A percentile compares a stretch with the other conserved stretches of the same genome.
phyloP scores from a whole-genome alignment of 2,329 filamentous ascomycete species.

The Stemphylium beticola region DNA sequence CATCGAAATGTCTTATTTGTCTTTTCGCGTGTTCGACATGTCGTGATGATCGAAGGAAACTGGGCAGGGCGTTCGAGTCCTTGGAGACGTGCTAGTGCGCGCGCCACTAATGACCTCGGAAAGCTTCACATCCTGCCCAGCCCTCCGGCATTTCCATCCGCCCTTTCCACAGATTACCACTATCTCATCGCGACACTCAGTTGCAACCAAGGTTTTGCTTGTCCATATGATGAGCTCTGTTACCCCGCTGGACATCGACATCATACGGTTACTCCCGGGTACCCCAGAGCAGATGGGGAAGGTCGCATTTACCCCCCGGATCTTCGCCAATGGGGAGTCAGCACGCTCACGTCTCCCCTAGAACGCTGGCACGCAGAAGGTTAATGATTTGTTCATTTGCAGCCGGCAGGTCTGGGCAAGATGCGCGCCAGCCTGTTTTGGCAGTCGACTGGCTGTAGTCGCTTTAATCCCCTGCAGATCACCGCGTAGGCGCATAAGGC shows the following conservation, averaged over 20 bases:
- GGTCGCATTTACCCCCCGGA: conserved; percentile 3
- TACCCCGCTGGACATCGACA: not conserved
- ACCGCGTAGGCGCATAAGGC: conserved; percentile 15
- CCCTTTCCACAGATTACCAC: too few relatives aligned
- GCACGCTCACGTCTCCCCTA: not conserved
- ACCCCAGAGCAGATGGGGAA: conserved; percentile 7
- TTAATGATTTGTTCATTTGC: not conserved
- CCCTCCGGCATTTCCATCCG: too few relatives aligned
- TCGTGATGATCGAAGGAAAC: too few relatives aligned
- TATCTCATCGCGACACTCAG: too few relatives aligned
- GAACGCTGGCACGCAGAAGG: not conserved
- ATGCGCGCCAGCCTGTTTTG: conserved; percentile 14
- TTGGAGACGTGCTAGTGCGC: too few relatives aligned
- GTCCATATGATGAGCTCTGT: too few relatives aligned
- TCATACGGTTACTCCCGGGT: not conserved
- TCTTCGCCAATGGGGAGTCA: conserved; percentile 3
- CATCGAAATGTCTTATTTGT: too few relatives aligned
- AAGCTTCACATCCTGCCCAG: too few relatives aligned
- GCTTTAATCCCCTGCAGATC: conserved; percentile 19
- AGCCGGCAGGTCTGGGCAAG: not conserved
- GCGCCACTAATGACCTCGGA: too few relatives aligned
- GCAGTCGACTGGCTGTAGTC: conserved; percentile 18
- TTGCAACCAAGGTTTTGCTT: too few relatives aligned
- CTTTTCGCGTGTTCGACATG: too few relatives aligned
- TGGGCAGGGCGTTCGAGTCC: too few relatives aligned